Evolutionary conservation across 306 rosid genomes (phyloP).

Genomic region (Sphenostylis stenocarpa): DNA sequence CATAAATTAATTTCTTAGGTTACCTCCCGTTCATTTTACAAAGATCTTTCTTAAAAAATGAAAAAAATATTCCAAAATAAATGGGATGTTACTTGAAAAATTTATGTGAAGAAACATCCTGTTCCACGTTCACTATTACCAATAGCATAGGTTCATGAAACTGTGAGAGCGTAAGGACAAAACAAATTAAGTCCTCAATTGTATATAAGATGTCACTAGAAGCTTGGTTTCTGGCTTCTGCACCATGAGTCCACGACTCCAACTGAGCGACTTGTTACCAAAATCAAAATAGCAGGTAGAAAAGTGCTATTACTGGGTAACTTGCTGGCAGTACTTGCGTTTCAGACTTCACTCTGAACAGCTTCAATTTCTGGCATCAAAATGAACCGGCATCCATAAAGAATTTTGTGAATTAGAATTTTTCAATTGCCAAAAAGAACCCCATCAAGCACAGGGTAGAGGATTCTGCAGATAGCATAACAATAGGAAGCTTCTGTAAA

Average conservation of each 20-base stretch:
- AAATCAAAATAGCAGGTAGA: background rate
- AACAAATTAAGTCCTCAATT: background rate
- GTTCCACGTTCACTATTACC: background rate
- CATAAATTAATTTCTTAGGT: too few species aligned
- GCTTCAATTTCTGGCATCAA: constrained; percentile 17
- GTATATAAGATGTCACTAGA: background rate
- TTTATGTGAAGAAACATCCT: too few species aligned
- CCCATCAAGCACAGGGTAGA: background rate
- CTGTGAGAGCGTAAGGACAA: background rate
- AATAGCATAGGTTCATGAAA: background rate
- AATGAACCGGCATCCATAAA: background rate
- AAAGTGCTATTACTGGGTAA: background rate
- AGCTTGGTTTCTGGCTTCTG: background rate
- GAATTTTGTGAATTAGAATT: background rate
- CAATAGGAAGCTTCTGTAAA: background rate
- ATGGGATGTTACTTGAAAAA: too few species aligned
- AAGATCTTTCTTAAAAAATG: too few species aligned
- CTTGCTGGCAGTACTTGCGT: background rate
- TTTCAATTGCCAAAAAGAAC: background rate
- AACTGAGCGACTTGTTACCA: background rate
- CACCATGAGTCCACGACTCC: background rate
- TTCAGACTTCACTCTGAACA: background rate
- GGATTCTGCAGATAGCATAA: background rate
- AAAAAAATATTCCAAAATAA: too few species aligned
- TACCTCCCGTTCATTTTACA: too few species aligned